Base-by-base conservation (phyloP, 2,329 filamentous ascomycete species). In the Aspergillus melleus region DNA sequence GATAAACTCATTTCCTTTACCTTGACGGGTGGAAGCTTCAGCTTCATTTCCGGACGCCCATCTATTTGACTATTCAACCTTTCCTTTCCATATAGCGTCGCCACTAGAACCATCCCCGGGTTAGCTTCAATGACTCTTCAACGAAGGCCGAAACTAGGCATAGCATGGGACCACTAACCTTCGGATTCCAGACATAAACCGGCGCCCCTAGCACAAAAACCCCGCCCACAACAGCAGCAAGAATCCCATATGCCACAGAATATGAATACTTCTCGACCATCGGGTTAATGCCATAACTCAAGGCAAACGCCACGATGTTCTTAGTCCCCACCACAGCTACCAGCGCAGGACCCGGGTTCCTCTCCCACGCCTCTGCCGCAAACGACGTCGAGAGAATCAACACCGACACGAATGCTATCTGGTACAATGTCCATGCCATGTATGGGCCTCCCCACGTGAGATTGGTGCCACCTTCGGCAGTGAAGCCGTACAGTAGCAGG, bases 351-450 rank as follows among this genome's bases (percentile, higher is more conserved):
- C 68, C 68, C 2, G 73, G 71, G 64, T 74, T 71, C 57, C 72
- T 71, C n/a, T 72, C 68, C 63, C 69, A 69, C 1, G 68, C 69
- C 55, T 76, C 73, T 1, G 74, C 65, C 1, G 74, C 73, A 52
- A 76, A 75, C 1, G 70, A 70, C 2, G 74, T 74, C 0, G 72
- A 68, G 64, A 67, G 46, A 20, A 70, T 69, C n/a, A 70, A 57
- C n/a, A 70, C 61, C 10, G 69, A 69, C 9, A 70, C 68, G 22
- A 70, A 71, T 0, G 62, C 56, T 1, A 70, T 52, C 36, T 70
- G 65, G 49, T 64, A 63, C 14, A 70, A 54, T 1, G 64, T 68
- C 65, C 66, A 71, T 26, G 75, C 73, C 66, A 71, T 66, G 49
- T 65, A 72, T 0, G 71, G 67, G 0, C 65, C 67, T 16, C 62